Percentiles rank a stretch among this genome's conserved stretches.
Evolutionary conservation across 2,329 filamentous ascomycete species (phyloP).

Genomic region (Aspergillus hiratsukae): DNA sequence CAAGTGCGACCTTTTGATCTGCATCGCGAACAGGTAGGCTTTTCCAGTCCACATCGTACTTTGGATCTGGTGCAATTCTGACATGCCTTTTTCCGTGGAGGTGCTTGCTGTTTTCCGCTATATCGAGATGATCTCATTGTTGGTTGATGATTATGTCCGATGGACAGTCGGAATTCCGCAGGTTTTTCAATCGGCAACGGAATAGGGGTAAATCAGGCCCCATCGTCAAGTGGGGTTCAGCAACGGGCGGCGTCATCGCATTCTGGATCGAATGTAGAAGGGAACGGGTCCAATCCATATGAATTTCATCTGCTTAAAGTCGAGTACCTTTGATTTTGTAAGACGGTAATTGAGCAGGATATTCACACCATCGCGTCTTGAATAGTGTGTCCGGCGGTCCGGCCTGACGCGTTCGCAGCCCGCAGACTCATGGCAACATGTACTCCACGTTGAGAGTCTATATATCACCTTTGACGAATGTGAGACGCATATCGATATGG

Average conservation of each 20-base stretch:
- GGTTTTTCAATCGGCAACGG: too few species aligned
- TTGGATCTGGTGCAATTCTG: constrained; percentile 16
- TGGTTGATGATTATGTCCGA: not conserved
- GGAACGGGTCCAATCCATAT: too few species aligned
- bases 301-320: not conserved
- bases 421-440: not conserved
- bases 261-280: not conserved
- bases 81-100: constrained; percentile 18
- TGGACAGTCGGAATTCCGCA: too few species aligned
- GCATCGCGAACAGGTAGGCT: constrained; percentile 17
- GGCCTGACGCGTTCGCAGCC: not conserved
- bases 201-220: too few species aligned
- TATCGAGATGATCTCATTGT: not conserved
- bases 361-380: not conserved
- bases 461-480: not conserved
- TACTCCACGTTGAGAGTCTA: not conserved
- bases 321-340: not conserved
- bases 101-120: not conserved
- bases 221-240: too few species aligned
- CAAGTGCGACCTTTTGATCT: constrained; percentile 10
- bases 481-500: not conserved
- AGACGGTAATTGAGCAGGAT: not conserved
- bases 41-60: constrained; percentile 15
- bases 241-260: too few species aligned
- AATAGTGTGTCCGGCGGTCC: not conserved